Evolutionary conservation across 106 monocot genomes (phyloP).

Genomic region (Agapanthus africanus): DNA sequence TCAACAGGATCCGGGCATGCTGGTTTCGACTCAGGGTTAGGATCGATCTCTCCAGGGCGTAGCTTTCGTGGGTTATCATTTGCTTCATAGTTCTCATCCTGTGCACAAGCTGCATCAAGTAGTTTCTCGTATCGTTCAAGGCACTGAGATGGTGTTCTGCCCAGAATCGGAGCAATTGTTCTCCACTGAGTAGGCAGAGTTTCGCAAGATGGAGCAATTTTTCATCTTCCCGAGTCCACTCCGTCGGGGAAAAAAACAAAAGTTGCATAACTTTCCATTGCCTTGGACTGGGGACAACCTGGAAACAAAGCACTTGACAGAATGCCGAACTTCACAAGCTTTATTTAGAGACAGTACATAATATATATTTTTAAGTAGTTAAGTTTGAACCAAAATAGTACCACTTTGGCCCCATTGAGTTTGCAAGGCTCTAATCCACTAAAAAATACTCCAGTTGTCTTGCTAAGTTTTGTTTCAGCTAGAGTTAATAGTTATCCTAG

Average conservation of each 20-base stretch:
- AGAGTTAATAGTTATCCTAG: too few species aligned
- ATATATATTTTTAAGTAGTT: too few species aligned
- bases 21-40: conserved; percentile 94
- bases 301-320: too few species aligned
- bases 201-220: conserved; percentile 93
- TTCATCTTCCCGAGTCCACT: conserved; percentile 98
- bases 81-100: conserved; percentile 89
- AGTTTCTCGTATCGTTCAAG: conserved; percentile 96
- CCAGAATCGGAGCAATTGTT: conserved; percentile 96
- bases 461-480: too few species aligned
- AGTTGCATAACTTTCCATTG: too few species aligned
- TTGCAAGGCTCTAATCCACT: too few species aligned
- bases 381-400: too few species aligned
- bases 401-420: too few species aligned
- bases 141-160: conserved; percentile 89
- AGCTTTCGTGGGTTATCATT: conserved; percentile 85
- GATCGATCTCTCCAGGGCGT: conserved; percentile 95
- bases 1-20: conserved; percentile 97
- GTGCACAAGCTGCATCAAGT: conserved; percentile 87
- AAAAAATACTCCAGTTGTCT: too few species aligned
- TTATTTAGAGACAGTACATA: too few species aligned
- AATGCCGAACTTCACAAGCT: too few species aligned
- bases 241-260: conserved; percentile 40
- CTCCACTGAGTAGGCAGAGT: conserved; percentile 99
- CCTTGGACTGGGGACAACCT: too few species aligned